A percentile compares a stretch with the other conserved stretches of the same genome.
Evolutionary conservation across 148 eudicot genomes (phyloP).

Genomic region (Camellia granthamiana): DNA sequence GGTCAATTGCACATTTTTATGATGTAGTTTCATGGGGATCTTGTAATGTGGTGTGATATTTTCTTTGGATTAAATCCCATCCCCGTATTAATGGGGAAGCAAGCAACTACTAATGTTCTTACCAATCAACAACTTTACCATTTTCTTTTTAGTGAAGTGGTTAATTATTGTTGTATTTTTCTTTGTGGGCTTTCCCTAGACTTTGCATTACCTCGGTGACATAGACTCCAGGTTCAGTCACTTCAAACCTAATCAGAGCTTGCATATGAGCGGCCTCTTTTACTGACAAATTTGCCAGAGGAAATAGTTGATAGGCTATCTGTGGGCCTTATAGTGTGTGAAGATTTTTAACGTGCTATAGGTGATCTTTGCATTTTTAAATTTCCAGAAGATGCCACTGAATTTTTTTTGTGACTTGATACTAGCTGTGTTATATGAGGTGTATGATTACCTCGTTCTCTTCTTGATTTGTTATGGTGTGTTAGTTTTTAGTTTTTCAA

Average conservation of each 20-base stretch:
- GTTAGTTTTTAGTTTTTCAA: too few species aligned
- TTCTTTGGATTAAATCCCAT: background rate
- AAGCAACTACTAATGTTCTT: background rate
- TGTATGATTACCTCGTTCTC: too few species aligned
- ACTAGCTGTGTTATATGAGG: too few species aligned
- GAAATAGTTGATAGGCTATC: too few species aligned
- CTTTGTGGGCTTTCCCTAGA: conserved; percentile 28
- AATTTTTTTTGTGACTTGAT: too few species aligned
- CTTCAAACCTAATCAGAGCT: background rate
- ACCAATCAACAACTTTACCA: background rate
- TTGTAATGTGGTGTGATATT: background rate
- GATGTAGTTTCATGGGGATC: background rate
- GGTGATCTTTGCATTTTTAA: too few species aligned
- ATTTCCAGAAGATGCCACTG: too few species aligned
- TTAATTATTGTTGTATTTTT: conserved; percentile 22
- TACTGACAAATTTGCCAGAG: too few species aligned
- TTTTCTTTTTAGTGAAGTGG: background rate
- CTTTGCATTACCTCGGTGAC: conserved; percentile 67
- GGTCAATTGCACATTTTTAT: background rate
- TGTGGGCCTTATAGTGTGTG: too few species aligned
- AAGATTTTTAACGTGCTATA: too few species aligned
- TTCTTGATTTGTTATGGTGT: too few species aligned
- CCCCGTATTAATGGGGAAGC: background rate
- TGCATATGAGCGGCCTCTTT: background rate
- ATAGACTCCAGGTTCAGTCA: conserved; percentile 9